These are phyloP conservation scores for Albophoma yamanashiensis DNA, from an alignment of 2,329 filamentous ascomycete genomes.

Conservation along the genomic window DNA sequence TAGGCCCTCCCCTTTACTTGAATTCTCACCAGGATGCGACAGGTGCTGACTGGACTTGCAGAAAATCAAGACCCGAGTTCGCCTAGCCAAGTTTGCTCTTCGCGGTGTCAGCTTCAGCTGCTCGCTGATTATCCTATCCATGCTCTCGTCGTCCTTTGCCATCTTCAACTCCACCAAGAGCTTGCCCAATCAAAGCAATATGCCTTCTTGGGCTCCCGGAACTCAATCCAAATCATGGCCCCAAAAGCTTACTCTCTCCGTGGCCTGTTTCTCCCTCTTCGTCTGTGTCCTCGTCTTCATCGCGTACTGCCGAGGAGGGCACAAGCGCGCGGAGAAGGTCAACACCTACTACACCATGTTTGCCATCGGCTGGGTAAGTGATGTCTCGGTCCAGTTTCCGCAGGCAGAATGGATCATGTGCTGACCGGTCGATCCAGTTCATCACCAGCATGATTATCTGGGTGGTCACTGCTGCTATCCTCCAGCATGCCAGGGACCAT, in stretches of 20 bases:
- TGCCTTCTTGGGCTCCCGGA: slow-evolving; percentile 72
- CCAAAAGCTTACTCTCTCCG: slow-evolving; percentile 70
- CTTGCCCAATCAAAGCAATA: slow-evolving; percentile 64
- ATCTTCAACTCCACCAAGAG: slow-evolving; percentile 84
- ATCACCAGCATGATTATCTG: slow-evolving; percentile 88
- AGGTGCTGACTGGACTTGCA: slow-evolving; percentile 26
- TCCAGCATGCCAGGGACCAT: slow-evolving; percentile 68
- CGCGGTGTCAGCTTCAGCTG: slow-evolving; percentile 95
- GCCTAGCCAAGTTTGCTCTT: slow-evolving; percentile 90
- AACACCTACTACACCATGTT: slow-evolving; percentile 94
- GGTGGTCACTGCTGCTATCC: slow-evolving; percentile 72
- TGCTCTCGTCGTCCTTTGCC: slow-evolving; percentile 77
- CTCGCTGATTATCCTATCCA: slow-evolving; percentile 84
- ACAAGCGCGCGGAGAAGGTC: slow-evolving; percentile 81
- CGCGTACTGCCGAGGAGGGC: slow-evolving; percentile 81
- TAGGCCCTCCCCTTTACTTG: slow-evolving; percentile 39
- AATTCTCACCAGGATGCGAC: neutral
- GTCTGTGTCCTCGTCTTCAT: slow-evolving; percentile 73
- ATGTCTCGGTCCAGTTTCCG: neutral
- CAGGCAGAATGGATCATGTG: neutral
- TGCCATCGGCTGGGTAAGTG: slow-evolving; percentile 61
- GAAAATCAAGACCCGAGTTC: slow-evolving; percentile 88
- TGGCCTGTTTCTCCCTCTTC: slow-evolving; percentile 70
- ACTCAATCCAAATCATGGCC: slow-evolving; percentile 68
- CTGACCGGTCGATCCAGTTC: slow-evolving; percentile 38